Evolutionary conservation across 352 stramenopile species (phyloP).

Genomic region (Pythium phragmitis): DNA sequence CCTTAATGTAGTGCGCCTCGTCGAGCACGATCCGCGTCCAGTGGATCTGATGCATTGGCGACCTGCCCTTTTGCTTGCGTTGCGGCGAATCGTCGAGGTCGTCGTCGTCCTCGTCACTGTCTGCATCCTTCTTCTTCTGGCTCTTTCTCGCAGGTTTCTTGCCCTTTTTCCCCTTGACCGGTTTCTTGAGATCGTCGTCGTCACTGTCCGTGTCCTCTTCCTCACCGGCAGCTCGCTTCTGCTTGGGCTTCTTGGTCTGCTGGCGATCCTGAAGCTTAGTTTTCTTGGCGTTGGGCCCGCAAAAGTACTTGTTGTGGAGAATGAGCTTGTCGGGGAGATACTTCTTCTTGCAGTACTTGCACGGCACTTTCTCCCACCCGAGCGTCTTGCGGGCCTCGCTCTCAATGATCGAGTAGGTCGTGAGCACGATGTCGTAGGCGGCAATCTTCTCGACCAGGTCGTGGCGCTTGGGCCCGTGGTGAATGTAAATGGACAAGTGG

Average conservation of each 20-base stretch:
- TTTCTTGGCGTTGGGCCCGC: conserved; percentile 93
- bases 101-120: conserved; percentile 32
- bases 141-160: conserved; percentile 27
- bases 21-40: conserved; percentile 98
- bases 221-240: conserved; percentile 55
- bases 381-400: conserved; percentile 87
- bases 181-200: conserved; percentile 59
- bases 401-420: conserved; percentile 97
- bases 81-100: conserved; percentile 34
- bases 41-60: conserved; percentile 91
- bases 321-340: conserved; percentile 94
- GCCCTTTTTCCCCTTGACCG: conserved; percentile 24
- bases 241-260: conserved; percentile 51
- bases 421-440: conserved; percentile 98
- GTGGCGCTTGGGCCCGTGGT: conserved; percentile 93
- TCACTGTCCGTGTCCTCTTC: conserved; percentile 58
- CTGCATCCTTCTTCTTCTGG: conserved; percentile 16
- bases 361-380: conserved; percentile 79
- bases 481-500: conserved; percentile 93
- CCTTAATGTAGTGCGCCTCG: conserved; percentile 96
- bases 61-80: conserved; percentile 48
- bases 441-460: conserved; percentile 75
- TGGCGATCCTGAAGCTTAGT: conserved; percentile 91
- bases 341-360: conserved; percentile 94
- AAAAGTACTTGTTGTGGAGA: conserved; percentile 98